Percentiles rank a stretch among this genome's conserved stretches.
Conservation (phyloP, 352 stramenopile genomes). For the Pythium brassicae region DNA sequence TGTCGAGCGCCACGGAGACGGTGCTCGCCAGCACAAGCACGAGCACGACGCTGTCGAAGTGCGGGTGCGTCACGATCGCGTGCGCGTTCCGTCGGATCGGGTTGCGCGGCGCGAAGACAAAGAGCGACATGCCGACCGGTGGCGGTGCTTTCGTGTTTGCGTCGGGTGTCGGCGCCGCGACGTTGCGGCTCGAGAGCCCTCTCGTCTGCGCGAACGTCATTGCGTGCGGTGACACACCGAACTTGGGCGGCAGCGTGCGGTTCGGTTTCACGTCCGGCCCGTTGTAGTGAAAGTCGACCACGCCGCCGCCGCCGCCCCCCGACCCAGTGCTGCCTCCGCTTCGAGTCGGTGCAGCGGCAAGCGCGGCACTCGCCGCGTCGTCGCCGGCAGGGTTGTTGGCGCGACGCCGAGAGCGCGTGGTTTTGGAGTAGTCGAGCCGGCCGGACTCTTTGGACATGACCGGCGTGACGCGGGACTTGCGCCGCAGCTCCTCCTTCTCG, state of each 20-base stretch:
- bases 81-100: conserved; percentile 37
- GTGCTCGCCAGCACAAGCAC: conserved; percentile 66
- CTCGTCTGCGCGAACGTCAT: conserved; percentile 19
- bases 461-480: conserved; percentile 22
- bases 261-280: background rate
- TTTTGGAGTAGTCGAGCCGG: conserved; percentile 40
- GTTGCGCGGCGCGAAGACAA: conserved; percentile 42
- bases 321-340: background rate
- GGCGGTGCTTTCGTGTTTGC: conserved; percentile 23
- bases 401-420: conserved; percentile 51
- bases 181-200: conserved; percentile 3
- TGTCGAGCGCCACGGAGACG: conserved; percentile 68
- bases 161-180: conserved; percentile 42
- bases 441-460: conserved; percentile 25
- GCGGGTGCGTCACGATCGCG: conserved; percentile 42
- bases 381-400: conserved; percentile 20
- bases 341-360: background rate
- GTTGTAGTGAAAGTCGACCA: background rate
- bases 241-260: conserved; percentile 18
- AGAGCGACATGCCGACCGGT: conserved; percentile 33
- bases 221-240: conserved; percentile 48
- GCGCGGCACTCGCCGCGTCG: background rate
- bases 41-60: conserved; percentile 74
- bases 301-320: too few species aligned
- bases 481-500: conserved; percentile 26